Percentiles rank a stretch among this genome's conserved stretches.
Conservation (phyloP, 1,284 basidiomycete species). For the Heterobasidion parviporum region DNA sequence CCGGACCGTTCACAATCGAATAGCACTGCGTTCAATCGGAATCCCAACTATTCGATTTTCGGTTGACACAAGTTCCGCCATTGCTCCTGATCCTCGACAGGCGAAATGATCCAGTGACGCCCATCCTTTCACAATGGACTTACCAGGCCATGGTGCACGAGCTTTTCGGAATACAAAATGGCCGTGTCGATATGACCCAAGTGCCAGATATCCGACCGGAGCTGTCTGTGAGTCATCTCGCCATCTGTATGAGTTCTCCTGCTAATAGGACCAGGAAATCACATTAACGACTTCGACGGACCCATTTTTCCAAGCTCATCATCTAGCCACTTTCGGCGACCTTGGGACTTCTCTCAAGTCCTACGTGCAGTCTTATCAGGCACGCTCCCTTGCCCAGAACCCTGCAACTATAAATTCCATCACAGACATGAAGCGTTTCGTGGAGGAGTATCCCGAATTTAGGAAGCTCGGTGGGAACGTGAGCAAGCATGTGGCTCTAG, state of each 20-base stretch:
- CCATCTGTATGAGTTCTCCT: background rate
- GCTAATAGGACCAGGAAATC: constrained; percentile 61
- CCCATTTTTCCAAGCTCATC: constrained; percentile 89
- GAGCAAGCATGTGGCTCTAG: constrained; percentile 94
- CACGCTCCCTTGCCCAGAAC: constrained; percentile 70
- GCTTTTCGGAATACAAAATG: constrained; percentile 89
- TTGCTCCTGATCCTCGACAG: constrained; percentile 80
- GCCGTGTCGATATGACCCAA: constrained; percentile 77
- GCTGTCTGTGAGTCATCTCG: constrained; percentile 54
- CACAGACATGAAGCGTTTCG: constrained; percentile 94
- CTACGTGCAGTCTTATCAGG: constrained; percentile 94
- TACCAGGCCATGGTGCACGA: constrained; percentile 99
- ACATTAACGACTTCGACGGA: constrained; percentile 91
- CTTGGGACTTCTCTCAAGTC: constrained; percentile 88
- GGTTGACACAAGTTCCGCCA: constrained; percentile 68
- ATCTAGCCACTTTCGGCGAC: constrained; percentile 95
- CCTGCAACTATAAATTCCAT: constrained; percentile 91
- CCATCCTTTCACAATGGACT: constrained; percentile 97
- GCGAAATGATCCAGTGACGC: constrained; percentile 96
- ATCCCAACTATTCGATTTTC: constrained; percentile 69
- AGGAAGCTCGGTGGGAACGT: constrained; percentile 95
- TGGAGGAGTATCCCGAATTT: constrained; percentile 99
- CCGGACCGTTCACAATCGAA: background rate
- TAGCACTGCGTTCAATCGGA: constrained; percentile 71
- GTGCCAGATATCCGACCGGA: constrained; percentile 88